These are phyloP conservation scores for Cenchrus purpureus DNA, from an alignment of 176 grass and related monocot species.

Conservation along the genomic window DNA sequence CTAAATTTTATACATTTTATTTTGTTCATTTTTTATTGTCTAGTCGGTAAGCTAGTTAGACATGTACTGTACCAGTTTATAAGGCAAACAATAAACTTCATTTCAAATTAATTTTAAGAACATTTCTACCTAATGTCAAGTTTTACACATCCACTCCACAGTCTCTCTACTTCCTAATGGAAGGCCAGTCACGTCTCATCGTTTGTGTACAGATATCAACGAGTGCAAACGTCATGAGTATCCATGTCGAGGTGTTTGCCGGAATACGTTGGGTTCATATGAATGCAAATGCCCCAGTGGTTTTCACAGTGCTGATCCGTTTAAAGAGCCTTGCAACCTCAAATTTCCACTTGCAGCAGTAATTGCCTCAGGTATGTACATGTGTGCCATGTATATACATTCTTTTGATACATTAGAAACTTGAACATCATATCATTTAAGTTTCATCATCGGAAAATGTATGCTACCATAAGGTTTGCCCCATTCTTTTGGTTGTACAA, in stretches of 20 bases:
- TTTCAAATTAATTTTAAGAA: too few species aligned
- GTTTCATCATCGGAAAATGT: background rate
- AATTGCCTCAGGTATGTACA: background rate
- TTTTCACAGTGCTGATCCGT: background rate
- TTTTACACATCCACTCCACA: too few species aligned
- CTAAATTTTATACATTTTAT: too few species aligned
- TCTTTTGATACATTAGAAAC: background rate
- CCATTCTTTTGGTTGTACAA: too few species aligned
- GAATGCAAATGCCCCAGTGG: background rate
- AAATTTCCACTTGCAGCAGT: background rate
- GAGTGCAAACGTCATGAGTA: slow-evolving; percentile 20
- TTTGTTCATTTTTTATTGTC: too few species aligned
- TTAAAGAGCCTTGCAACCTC: slow-evolving; percentile 1
- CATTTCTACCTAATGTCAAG: too few species aligned
- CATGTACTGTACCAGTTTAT: too few species aligned
- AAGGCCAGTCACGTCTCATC: background rate
- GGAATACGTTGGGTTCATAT: slow-evolving; percentile 25
- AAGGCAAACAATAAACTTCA: too few species aligned
- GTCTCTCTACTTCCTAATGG: too few species aligned
- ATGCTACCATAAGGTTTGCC: too few species aligned
- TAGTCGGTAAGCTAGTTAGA: too few species aligned
- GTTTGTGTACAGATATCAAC: slow-evolving; percentile 23
- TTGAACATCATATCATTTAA: background rate
- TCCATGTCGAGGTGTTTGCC: slow-evolving; percentile 9
- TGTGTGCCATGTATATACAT: background rate